Evolutionary conservation across 768 basidiomycete genomes (phyloP).

Genomic region (Lactifluus echinatus): DNA sequence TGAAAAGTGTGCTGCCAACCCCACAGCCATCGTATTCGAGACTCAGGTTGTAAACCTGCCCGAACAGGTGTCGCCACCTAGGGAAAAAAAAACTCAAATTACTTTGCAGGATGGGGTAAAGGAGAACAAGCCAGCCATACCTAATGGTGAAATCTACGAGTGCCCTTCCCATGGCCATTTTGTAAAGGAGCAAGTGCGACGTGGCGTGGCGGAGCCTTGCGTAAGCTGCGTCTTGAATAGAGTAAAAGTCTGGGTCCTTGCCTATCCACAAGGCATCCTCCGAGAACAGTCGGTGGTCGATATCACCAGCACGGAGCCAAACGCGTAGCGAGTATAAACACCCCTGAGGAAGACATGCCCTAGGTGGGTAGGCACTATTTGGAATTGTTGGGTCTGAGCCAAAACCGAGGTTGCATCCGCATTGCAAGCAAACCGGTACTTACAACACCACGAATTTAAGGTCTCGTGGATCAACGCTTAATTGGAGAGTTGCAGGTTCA

Average conservation of each 20-base stretch:
- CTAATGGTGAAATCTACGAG: slow-evolving; percentile 47
- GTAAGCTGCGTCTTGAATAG: slow-evolving; percentile 49
- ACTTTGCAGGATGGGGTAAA: not conserved
- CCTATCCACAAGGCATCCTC: slow-evolving; percentile 61
- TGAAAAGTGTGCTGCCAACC: slow-evolving; percentile 45
- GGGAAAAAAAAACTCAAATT: not conserved
- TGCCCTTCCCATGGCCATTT: slow-evolving; percentile 47
- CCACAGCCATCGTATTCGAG: slow-evolving; percentile 61
- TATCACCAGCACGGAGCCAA: slow-evolving; percentile 49
- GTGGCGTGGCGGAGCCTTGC: slow-evolving; percentile 38
- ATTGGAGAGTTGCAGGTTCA: slow-evolving; percentile 37
- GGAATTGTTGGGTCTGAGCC: not conserved
- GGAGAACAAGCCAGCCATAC: slow-evolving; percentile 28
- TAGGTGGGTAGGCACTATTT: slow-evolving; percentile 53
- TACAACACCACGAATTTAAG: slow-evolving; percentile 60
- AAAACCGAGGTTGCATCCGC: no score
- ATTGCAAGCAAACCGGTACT: slow-evolving; percentile 19
- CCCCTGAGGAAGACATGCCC: slow-evolving; percentile 42
- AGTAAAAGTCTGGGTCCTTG: slow-evolving; percentile 53
- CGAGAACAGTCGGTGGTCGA: slow-evolving; percentile 56
- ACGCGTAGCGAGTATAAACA: slow-evolving; percentile 51
- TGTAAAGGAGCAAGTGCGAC: slow-evolving; percentile 43
- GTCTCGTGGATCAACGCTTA: slow-evolving; percentile 44
- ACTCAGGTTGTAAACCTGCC: slow-evolving; percentile 43
- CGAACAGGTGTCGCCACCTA: slow-evolving; percentile 44